Evolutionary conservation across 345 rosid genomes (phyloP), one percentile per base, ranked within the genome.

Genomic region (Aegle marmelos): DNA sequence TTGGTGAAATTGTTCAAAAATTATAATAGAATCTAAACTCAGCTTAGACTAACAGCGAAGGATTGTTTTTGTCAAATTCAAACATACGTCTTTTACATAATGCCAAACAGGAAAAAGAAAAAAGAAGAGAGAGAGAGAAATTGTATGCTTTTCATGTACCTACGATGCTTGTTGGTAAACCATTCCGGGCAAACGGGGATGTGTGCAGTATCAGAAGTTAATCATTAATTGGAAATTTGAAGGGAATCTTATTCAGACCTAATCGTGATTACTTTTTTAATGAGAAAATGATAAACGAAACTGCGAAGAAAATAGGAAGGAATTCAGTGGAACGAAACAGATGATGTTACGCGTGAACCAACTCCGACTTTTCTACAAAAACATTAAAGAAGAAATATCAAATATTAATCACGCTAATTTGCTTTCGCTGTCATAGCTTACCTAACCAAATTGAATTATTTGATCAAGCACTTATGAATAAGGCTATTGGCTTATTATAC

Each of bases 401-500:
- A 1, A 13, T 5, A 48, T 53, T 76, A 62, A 63, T 74, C 6
- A 8, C 13, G 17, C 37, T 9, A 61, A 61, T 69, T 74, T 30
- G 27, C 39, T 62, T 30, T 74, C 77, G 28, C 70, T 13, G 30
- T 74, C 70, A 62, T 9, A 25, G 22, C 60, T 62, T 22, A 75
- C 76, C 79, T 6, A 76, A 70, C 72, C 68, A 62, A 10, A 70
- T 39, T 54, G 16, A 75, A 75, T 80, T 69, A 75, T 80, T 76
- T 5, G 68, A 41, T 41, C 50, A 39, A 13, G 54, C 76, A 60
- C 61, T 73, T 24, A 73, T 39, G 30, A 45, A 60, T 57, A 41
- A 41, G 48, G 28, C 30, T n/a, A 48, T 28, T 62, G 78, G 78
- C 61, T 63, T 30, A 41, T 53, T 30, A 10, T 75, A 41, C 9